Conservation (phyloP, 1,284 basidiomycete genomes). For the Cutaneotrichosporon spelunceum region DNA sequence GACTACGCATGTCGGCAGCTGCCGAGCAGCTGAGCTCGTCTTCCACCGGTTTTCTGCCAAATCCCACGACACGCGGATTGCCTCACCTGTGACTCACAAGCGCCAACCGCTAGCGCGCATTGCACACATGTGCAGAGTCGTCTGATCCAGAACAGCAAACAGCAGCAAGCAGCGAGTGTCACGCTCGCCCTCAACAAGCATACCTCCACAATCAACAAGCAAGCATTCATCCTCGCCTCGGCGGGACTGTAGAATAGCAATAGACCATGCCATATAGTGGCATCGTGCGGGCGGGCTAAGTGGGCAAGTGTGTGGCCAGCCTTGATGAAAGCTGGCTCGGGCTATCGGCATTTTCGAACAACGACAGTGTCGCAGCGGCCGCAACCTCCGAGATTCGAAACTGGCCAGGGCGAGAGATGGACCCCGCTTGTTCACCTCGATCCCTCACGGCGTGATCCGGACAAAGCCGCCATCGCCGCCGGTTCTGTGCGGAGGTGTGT, state of each 20-base stretch:
- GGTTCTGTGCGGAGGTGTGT: background rate
- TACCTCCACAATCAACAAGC: background rate
- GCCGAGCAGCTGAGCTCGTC: background rate
- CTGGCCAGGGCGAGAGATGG: background rate
- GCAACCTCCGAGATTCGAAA: background rate
- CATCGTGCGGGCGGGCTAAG: background rate
- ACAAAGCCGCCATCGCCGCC: background rate
- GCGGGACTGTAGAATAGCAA: slow-evolving; percentile 4
- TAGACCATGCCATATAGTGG: slow-evolving; percentile 6
- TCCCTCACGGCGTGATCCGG: background rate
- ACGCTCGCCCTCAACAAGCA: background rate
- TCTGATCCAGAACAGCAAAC: background rate
- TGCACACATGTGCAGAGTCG: background rate
- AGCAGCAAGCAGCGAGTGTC: background rate
- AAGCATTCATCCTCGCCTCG: slow-evolving; percentile 1
- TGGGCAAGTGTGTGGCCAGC: background rate
- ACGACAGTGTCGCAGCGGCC: background rate
- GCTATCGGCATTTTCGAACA: background rate
- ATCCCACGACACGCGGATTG: background rate
- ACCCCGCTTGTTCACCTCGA: background rate
- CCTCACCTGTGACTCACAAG: background rate
- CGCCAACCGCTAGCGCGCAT: background rate
- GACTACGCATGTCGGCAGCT: background rate
- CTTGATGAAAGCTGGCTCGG: background rate
- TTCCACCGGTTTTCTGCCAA: background rate